Evolutionary conservation across 1,139 yeast species (phyloP), one percentile per base, ranked within the genome.

Genomic region (Debaryomyces psychrophilus): DNA sequence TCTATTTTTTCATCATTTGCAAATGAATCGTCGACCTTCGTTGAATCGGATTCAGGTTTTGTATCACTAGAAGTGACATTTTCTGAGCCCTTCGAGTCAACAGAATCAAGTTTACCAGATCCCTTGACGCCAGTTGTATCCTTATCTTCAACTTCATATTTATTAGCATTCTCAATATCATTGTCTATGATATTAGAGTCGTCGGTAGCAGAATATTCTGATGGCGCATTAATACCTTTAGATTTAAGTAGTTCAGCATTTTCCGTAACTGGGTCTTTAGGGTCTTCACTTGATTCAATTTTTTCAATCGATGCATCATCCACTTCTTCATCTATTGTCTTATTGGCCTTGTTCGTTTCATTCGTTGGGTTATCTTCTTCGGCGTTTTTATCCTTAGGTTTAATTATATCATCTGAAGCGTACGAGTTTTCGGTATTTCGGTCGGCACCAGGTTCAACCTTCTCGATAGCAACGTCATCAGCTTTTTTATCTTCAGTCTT

Each of bases 401-500:
- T 20, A 20, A 5, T 4, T 20, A 20, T 20, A 20, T 20, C 22
- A 20, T 20, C 22, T 20, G 5, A 4, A 14, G 31, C 12, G 15
- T 4, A 6, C 5, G 31, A 28, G n/a, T 9, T 26, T 26, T n/a
- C 29, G 9, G 11, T 26, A 9, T 9, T 9, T 9, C 9, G 29
- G 9, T 28, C 31, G 12, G 12, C 15, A 20, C 5, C 4, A 20
- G 22, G 22, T 26, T 26, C 28, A 26, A 26, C 7, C 11, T 26
- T 23, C 28, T 23, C 18, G 11, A 15, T 20, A 4, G 22, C 5
- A 4, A 5, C 17, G 8, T 44, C 37, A 28, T 34, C 28, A 27
- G 38, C 45, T 36, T 43, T 49, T 17, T 33, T 43, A 15, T 53
- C 58, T 37, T 52, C 58, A 20, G 5, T 20, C 22, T 20, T 20